Percentiles rank a stretch among this genome's conserved stretches.
phyloP scores from a whole-genome alignment of 345 rosid species.

The Limnanthes douglasii region DNA sequence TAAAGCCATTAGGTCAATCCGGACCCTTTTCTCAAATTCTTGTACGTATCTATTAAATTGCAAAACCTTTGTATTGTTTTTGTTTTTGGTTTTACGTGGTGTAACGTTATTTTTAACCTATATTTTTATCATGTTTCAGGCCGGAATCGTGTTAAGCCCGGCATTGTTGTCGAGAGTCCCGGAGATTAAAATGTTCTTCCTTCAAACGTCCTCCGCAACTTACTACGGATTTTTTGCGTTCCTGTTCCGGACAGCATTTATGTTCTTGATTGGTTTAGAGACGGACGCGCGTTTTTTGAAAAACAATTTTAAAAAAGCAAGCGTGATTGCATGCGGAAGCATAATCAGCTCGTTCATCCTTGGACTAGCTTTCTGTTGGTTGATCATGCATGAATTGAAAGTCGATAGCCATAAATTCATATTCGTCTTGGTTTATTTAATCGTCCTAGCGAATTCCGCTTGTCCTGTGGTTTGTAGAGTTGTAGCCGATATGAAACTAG shows the following conservation, averaged over 20 bases:
- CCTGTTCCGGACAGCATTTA: conserved; percentile 41
- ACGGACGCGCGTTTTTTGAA: conserved; percentile 36
- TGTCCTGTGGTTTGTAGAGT: conserved; percentile 54
- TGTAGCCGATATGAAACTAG: conserved; percentile 51
- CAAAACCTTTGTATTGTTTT: not conserved
- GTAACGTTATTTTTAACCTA: not conserved
- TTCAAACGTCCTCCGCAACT: conserved; percentile 34
- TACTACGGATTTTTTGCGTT: conserved; percentile 33
- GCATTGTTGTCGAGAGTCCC: conserved; percentile 33
- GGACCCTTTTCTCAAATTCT: conserved; percentile 86
- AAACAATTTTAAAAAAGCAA: conserved; percentile 30
- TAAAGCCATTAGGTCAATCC: conserved; percentile 63
- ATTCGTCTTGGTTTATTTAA: conserved; percentile 16
- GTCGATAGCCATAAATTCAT: conserved; percentile 7
- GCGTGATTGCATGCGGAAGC: conserved; percentile 32
- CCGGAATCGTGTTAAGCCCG: conserved; percentile 65
- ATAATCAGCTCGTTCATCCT: conserved; percentile 17
- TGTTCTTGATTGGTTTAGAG: conserved; percentile 75
- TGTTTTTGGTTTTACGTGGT: not conserved
- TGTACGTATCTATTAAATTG: conserved; percentile 19
- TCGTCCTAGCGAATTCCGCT: conserved; percentile 44
- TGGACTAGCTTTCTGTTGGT: conserved; percentile 21
- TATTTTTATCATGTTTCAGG: too few species aligned
- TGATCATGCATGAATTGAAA: conserved; percentile 13
- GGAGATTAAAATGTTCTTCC: conserved; percentile 23